These are phyloP conservation scores for Eucalyptus erythrocorys DNA, from an alignment of 345 rosid species.

Conservation along the genomic window DNA sequence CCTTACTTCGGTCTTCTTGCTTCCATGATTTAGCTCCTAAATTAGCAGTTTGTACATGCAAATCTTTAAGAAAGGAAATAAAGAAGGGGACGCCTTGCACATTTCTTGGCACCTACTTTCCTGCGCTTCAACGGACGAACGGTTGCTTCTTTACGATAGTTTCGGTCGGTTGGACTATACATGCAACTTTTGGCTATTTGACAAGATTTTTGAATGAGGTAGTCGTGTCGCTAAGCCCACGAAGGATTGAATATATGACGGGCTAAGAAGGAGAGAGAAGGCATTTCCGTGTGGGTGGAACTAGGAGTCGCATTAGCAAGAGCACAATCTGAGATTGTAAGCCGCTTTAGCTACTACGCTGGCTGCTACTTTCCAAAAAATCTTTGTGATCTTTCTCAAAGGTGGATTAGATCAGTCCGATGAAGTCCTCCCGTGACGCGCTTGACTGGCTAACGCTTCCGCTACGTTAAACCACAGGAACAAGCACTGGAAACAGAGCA, in stretches of 20 bases:
- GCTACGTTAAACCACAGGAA: slow-evolving; percentile 16
- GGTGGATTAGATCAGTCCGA: slow-evolving; percentile 78
- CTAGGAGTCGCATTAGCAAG: no score
- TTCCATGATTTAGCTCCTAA: neutral
- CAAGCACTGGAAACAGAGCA: neutral
- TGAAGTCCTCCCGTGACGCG: slow-evolving; percentile 47
- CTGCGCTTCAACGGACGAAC: neutral
- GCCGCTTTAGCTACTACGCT: slow-evolving; percentile 63
- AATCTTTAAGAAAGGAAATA: neutral
- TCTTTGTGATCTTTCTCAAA: slow-evolving; percentile 36
- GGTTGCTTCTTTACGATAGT: neutral
- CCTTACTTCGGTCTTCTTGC: neutral
- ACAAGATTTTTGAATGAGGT: slow-evolving; percentile 23
- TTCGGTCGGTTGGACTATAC: slow-evolving; percentile 16
- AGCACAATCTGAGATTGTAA: slow-evolving; percentile 55
- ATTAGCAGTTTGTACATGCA: neutral
- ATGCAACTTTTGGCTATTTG: slow-evolving; percentile 25
- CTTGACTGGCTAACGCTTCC: slow-evolving; percentile 76
- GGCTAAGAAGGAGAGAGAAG: neutral
- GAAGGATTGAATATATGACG: neutral
- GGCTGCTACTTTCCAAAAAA: slow-evolving; percentile 56
- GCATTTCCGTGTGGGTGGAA: neutral
- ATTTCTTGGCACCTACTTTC: neutral
- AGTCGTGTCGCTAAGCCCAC: slow-evolving; percentile 23
- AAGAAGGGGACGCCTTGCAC: accelerated